Conservation (phyloP, 2,329 filamentous ascomycete species). For the Alternaria burnsii region DNA sequence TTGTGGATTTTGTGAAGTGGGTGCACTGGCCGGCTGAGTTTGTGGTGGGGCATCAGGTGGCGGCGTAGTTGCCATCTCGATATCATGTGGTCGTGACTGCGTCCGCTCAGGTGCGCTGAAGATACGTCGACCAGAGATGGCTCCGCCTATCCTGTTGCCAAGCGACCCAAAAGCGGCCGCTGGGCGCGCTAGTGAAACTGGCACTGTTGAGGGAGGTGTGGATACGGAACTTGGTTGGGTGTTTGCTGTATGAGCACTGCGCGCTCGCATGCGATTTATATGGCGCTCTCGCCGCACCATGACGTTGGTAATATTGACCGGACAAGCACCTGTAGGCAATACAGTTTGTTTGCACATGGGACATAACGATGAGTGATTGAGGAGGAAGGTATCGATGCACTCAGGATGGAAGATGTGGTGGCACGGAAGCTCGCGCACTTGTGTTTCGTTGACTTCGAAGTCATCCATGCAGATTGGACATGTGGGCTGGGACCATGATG, state of each 20-base stretch:
- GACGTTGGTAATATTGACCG: conserved; percentile 69
- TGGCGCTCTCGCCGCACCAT: conserved; percentile 86
- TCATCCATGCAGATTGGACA: conserved; percentile 92
- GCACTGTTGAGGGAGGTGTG: neutral
- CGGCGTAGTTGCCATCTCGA: conserved; percentile 39
- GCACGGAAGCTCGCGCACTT: conserved; percentile 86
- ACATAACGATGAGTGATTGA: conserved; percentile 82
- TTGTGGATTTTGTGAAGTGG: conserved; percentile 9
- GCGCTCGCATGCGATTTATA: conserved; percentile 67
- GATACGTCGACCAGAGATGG: conserved; percentile 37
- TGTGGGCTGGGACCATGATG: conserved; percentile 72
- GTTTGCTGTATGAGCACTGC: conserved; percentile 33
- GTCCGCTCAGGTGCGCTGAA: conserved; percentile 42
- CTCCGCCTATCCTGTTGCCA: conserved; percentile 34
- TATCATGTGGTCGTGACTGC: conserved; percentile 33
- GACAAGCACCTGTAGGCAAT: conserved; percentile 70
- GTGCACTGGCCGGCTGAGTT: neutral
- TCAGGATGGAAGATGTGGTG: conserved; percentile 92
- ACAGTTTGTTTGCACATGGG: conserved; percentile 89
- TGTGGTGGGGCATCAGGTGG: neutral
- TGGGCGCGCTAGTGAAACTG: conserved; percentile 10
- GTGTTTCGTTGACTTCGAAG: conserved; percentile 73
- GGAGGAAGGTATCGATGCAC: conserved; percentile 87
- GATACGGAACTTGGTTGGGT: conserved; percentile 8
- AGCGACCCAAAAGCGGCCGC: conserved; percentile 33